Percentiles rank a stretch among this genome's conserved stretches.
Evolutionary conservation across 306 rosid species (phyloP).

Genomic region (Cyclanthera cordifolia): DNA sequence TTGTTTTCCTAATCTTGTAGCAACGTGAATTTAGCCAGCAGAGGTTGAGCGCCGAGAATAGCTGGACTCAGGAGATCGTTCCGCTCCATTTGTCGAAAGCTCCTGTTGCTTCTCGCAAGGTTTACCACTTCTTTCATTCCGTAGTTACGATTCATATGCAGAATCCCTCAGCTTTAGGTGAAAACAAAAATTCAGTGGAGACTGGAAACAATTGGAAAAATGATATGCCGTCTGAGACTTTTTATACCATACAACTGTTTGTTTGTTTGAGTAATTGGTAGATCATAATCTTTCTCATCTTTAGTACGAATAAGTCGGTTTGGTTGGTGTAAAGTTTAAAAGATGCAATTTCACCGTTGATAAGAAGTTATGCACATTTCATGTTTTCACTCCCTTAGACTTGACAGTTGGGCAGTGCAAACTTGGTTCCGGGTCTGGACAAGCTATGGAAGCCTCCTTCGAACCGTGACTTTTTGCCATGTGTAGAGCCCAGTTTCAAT

Average conservation of each 20-base stretch:
- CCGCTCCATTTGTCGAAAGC: constrained; percentile 54
- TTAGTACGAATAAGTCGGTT: constrained; percentile 4
- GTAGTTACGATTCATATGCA: neutral
- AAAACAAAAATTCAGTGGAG: neutral
- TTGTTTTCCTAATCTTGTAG: constrained; percentile 31
- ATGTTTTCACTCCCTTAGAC: constrained; percentile 42
- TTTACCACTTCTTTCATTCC: constrained; percentile 26
- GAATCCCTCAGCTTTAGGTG: neutral
- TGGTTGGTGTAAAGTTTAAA: constrained; percentile 2
- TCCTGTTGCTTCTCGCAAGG: constrained; percentile 61
- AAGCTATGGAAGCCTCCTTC: constrained; percentile 87
- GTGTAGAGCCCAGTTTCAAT: constrained; percentile 49
- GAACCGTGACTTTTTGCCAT: constrained; percentile 55
- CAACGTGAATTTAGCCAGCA: constrained; percentile 36
- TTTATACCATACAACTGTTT: neutral
- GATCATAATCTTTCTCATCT: neutral
- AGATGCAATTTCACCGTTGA: constrained; percentile 10
- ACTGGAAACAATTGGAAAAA: neutral
- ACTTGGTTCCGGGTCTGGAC: constrained; percentile 32
- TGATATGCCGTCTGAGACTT: neutral
- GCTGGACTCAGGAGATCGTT: constrained; percentile 70
- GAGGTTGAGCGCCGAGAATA: constrained; percentile 38
- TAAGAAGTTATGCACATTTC: constrained; percentile 34
- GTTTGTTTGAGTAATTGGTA: neutral
- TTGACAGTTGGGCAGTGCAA: constrained; percentile 48